These are phyloP conservation scores for Yamadazyma diddensiae DNA, from an alignment of 1,139 yeast species.

Conservation along the genomic window DNA sequence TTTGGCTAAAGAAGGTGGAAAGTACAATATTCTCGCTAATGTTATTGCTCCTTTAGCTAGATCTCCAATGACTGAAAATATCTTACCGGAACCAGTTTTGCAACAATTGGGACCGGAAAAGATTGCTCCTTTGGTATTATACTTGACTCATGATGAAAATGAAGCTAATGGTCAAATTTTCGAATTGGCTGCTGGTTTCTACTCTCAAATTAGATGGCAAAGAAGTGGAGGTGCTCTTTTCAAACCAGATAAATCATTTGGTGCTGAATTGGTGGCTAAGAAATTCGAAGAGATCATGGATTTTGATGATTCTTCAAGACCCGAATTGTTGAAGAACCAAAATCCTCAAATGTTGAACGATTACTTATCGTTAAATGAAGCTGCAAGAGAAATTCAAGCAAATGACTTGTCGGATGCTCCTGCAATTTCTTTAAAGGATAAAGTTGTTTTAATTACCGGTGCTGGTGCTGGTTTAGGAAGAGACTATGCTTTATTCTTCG, in stretches of 20 bases:
- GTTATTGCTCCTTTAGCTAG: constrained; percentile 93
- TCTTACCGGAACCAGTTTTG: constrained; percentile 82
- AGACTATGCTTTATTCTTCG: constrained; percentile 82
- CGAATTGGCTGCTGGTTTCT: constrained; percentile 95
- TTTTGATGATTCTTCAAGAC: constrained; percentile 53
- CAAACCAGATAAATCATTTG: constrained; percentile 72
- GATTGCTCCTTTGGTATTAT: constrained; percentile 86
- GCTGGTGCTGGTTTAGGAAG: constrained; percentile 95
- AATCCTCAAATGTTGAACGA: constrained; percentile 67
- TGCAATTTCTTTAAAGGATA: constrained; percentile 60
- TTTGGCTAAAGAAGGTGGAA: constrained; percentile 89
- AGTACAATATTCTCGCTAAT: constrained; percentile 79
- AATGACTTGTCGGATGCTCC: constrained; percentile 58
- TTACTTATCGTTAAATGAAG: constrained; percentile 51
- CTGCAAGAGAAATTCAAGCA: constrained; percentile 50
- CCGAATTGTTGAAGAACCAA: constrained; percentile 53
- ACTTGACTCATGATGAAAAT: constrained; percentile 66
- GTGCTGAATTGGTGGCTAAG: constrained; percentile 81
- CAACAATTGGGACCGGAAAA: constrained; percentile 82
- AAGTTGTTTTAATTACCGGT: constrained; percentile 91
- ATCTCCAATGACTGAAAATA: constrained; percentile 91
- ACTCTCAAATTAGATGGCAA: constrained; percentile 93
- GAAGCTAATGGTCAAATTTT: constrained; percentile 68
- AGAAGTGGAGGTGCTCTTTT: constrained; percentile 83
- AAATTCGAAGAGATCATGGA: constrained; percentile 63